A percentile compares a stretch with the other conserved stretches of the same genome.
These are phyloP conservation scores for Penicillium waksmanii DNA, from an alignment of 495 filamentous ascomycete genomes.

Conservation along the genomic window DNA sequence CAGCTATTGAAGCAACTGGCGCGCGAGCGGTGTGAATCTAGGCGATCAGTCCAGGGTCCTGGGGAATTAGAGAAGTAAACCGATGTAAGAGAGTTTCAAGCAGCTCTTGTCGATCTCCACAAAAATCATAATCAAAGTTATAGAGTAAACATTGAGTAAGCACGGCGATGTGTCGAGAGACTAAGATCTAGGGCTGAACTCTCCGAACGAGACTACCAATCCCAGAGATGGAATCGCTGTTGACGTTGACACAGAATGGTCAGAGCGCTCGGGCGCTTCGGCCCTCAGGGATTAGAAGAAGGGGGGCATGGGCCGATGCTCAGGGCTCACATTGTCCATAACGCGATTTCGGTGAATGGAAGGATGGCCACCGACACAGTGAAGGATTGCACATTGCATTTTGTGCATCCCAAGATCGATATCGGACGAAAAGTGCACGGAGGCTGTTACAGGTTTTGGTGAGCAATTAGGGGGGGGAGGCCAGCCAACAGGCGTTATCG, in stretches of 20 bases:
- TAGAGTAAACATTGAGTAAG: slow-evolving; percentile 10
- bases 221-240: slow-evolving; percentile 1
- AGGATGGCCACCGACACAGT: background rate
- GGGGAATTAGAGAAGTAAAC: background rate
- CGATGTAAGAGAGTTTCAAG: background rate
- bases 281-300: slow-evolving; percentile 6
- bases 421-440: slow-evolving; percentile 28
- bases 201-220: slow-evolving; percentile 21
- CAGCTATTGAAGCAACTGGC: background rate
- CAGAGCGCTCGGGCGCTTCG: slow-evolving; percentile 24
- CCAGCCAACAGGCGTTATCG: slow-evolving; percentile 30
- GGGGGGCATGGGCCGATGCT: slow-evolving; percentile 11
- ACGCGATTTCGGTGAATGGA: slow-evolving; percentile 12
- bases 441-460: slow-evolving; percentile 9
- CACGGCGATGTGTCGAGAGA: slow-evolving; percentile 15
- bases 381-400: background rate
- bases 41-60: background rate
- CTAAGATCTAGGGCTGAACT: slow-evolving; percentile 30
- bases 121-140: background rate
- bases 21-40: slow-evolving; percentile 11
- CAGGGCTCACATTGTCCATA: slow-evolving; percentile 5
- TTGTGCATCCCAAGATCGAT: slow-evolving; percentile 4
- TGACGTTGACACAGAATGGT: slow-evolving; percentile 1
- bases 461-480: slow-evolving; percentile 16
- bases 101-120: background rate